Percentiles rank a stretch among this genome's conserved stretches.
Evolutionary conservation across 305 asterid species (phyloP).

Genomic region (Rubia tinctorum): DNA sequence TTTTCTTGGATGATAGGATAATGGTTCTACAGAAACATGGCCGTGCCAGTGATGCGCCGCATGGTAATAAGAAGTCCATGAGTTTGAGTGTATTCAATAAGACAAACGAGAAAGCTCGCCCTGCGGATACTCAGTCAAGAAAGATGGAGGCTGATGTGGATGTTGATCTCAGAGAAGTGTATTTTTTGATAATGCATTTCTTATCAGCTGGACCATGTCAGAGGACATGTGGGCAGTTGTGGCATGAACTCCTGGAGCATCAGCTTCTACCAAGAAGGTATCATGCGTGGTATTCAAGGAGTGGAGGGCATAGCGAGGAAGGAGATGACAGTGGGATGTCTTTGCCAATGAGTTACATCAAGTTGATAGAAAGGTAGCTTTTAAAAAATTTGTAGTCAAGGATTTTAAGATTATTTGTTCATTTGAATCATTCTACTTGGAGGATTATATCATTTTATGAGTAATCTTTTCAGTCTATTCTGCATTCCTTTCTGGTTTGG

Average conservation of each 20-base stretch:
- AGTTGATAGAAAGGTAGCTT: conserved; percentile 53
- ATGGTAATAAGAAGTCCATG: conserved; percentile 51
- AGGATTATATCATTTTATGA: not conserved
- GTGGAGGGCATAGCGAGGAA: conserved; percentile 36
- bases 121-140: conserved; percentile 45
- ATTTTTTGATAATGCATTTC: conserved; percentile 90
- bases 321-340: conserved; percentile 56
- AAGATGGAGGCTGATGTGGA: conserved; percentile 57
- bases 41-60: conserved; percentile 53
- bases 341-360: conserved; percentile 61
- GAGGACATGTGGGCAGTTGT: conserved; percentile 53
- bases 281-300: conserved; percentile 87
- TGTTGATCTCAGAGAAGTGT: conserved; percentile 77
- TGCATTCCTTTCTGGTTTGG: not conserved
- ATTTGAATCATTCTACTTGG: not conserved
- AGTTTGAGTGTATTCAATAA: conserved; percentile 50
- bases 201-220: conserved; percentile 95
- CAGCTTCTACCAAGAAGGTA: conserved; percentile 94
- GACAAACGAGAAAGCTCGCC: conserved; percentile 62
- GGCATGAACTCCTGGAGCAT: conserved; percentile 72
- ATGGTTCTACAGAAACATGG: conserved; percentile 87
- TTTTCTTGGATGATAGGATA: conserved; percentile 39
- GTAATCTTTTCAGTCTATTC: not conserved
- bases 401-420: not conserved
- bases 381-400: not conserved